These are phyloP conservation scores for Rhodomyrtus tomentosa DNA, from an alignment of 345 rosid genomes.

Conservation along the genomic window DNA sequence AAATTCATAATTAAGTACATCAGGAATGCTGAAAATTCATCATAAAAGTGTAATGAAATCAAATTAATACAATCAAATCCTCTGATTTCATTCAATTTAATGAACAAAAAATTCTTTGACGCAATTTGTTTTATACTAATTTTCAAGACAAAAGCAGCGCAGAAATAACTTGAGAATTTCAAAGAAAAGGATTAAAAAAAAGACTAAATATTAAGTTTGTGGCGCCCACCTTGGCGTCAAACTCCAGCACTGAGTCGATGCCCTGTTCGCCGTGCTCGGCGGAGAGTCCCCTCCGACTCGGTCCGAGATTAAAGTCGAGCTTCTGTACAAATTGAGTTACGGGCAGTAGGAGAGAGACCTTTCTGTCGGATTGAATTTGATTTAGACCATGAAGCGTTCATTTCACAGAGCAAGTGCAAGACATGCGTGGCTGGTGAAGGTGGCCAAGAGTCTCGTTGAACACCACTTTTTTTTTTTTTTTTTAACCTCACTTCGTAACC, in stretches of 20 bases:
- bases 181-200: too few relatives aligned
- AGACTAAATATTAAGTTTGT: slow-evolving; percentile 32
- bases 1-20: too few relatives aligned
- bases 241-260: slow-evolving; percentile 15
- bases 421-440: background rate
- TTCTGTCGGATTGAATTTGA: background rate
- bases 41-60: too few relatives aligned
- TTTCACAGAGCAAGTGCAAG: background rate
- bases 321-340: too few relatives aligned
- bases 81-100: too few relatives aligned
- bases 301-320: background rate
- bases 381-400: background rate
- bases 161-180: too few relatives aligned
- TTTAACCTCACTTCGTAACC: background rate
- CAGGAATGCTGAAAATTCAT: too few relatives aligned
- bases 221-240: slow-evolving; percentile 55
- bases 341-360: background rate
- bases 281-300: slow-evolving; percentile 15
- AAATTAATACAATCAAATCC: too few relatives aligned
- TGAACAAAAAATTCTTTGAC: too few relatives aligned
- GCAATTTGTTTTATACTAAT: too few relatives aligned
- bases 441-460: background rate
- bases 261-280: slow-evolving; percentile 24
- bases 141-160: too few relatives aligned
- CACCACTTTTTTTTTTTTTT: background rate